Evolutionary conservation across 1,139 yeast genomes (phyloP).

Genomic region (Pichia sp.): DNA sequence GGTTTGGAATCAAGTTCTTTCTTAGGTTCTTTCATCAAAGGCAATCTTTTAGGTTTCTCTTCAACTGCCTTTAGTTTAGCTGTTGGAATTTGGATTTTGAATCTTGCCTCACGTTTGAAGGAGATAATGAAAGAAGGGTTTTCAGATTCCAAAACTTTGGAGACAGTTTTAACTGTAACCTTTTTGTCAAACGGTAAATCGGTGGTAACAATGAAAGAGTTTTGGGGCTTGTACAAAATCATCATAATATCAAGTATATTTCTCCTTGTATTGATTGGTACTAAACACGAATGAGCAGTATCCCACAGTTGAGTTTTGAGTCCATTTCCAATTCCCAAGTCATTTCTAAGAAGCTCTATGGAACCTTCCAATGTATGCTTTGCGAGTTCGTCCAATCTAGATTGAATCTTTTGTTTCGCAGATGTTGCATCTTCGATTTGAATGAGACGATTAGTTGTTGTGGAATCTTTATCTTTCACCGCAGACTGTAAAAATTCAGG

Average conservation of each 20-base stretch:
- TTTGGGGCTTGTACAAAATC: slow-evolving; percentile 58
- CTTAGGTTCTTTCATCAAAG: neutral
- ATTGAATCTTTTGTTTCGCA: slow-evolving; percentile 32
- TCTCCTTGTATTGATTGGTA: slow-evolving; percentile 56
- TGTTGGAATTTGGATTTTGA: slow-evolving; percentile 28
- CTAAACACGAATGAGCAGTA: slow-evolving; percentile 52
- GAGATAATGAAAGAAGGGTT: slow-evolving; percentile 15
- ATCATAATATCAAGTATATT: slow-evolving; percentile 58
- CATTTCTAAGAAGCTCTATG: slow-evolving; percentile 57
- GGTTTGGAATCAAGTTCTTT: neutral
- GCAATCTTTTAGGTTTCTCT: neutral
- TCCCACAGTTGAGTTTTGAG: slow-evolving; percentile 60
- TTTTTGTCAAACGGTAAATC: slow-evolving; percentile 64
- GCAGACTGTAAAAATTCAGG: slow-evolving; percentile 39
- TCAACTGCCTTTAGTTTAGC: slow-evolving; percentile 21
- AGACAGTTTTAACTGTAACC: slow-evolving; percentile 51
- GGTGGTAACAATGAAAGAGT: slow-evolving; percentile 52
- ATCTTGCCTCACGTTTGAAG: slow-evolving; percentile 26
- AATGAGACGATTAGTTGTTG: slow-evolving; percentile 32
- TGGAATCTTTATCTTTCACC: slow-evolving; percentile 1
- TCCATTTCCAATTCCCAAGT: slow-evolving; percentile 57
- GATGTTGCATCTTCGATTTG: slow-evolving; percentile 44
- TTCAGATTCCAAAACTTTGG: slow-evolving; percentile 30
- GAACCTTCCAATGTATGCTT: slow-evolving; percentile 54
- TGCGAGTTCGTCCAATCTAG: slow-evolving; percentile 43